These are phyloP conservation scores for Coemansia sp. DNA, from an alignment of 192 early-diverging fungal species.

Conservation along the genomic window DNA sequence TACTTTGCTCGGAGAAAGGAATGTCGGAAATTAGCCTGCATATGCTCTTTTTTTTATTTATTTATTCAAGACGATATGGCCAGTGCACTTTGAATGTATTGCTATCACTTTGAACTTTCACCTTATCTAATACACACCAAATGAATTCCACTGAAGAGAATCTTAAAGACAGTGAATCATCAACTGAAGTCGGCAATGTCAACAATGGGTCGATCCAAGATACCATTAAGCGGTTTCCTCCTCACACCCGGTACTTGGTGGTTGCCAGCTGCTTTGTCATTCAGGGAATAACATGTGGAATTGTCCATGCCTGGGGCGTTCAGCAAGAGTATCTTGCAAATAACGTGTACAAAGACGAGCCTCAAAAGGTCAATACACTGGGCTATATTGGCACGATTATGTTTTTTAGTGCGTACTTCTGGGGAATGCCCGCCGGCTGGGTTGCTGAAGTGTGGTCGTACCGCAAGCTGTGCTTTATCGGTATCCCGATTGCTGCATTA, in stretches of 20 bases:
- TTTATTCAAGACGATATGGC: background rate
- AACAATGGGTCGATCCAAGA: background rate
- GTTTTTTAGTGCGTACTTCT: slow-evolving; percentile 39
- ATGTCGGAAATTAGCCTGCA: slow-evolving; percentile 6
- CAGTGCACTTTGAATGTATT: background rate
- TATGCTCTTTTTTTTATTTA: background rate
- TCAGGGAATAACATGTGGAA: slow-evolving; percentile 35
- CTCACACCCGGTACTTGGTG: slow-evolving; percentile 34
- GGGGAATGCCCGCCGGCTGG: slow-evolving; percentile 49
- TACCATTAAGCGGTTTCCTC: slow-evolving; percentile 10
- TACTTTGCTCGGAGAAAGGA: background rate
- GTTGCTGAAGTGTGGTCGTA: slow-evolving; percentile 50
- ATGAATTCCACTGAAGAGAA: background rate
- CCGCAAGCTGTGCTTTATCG: slow-evolving; percentile 29
- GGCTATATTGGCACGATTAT: slow-evolving; percentile 48
- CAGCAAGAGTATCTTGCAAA: slow-evolving; percentile 40
- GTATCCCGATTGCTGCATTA: slow-evolving; percentile 42
- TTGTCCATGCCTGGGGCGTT: slow-evolving; percentile 48
- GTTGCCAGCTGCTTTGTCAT: slow-evolving; percentile 40
- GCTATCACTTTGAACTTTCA: background rate
- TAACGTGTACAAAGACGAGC: slow-evolving; percentile 21
- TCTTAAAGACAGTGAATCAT: background rate
- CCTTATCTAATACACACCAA: background rate
- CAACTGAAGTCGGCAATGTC: background rate
- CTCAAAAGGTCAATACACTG: slow-evolving; percentile 22